Conservation (phyloP, 306 rosid genomes). For the Alnus glutinosa region DNA sequence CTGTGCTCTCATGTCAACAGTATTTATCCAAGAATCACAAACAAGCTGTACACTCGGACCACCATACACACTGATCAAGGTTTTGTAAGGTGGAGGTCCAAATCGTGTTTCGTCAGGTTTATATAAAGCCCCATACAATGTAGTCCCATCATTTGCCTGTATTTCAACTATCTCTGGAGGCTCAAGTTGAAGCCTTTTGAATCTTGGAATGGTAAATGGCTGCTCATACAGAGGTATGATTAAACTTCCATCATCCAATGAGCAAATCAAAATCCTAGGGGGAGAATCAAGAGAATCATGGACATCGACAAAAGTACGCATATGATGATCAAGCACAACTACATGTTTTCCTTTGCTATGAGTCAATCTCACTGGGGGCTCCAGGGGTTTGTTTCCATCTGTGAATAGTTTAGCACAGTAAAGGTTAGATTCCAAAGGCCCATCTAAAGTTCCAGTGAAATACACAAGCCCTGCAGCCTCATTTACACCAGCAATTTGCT, state of each 20-base stretch:
- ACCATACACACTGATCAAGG: slow-evolving; percentile 87
- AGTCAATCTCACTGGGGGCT: slow-evolving; percentile 75
- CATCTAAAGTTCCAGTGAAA: slow-evolving; percentile 84
- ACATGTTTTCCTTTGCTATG: slow-evolving; percentile 75
- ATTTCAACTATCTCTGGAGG: slow-evolving; percentile 72
- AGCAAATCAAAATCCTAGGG: slow-evolving; percentile 79
- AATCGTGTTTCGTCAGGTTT: slow-evolving; percentile 75
- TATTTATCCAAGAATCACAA: slow-evolving; percentile 73
- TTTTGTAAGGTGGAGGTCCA: slow-evolving; percentile 95
- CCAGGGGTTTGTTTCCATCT: slow-evolving; percentile 56
- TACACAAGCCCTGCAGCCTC: slow-evolving; percentile 80
- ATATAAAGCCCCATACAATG: slow-evolving; percentile 74
- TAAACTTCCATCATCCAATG: slow-evolving; percentile 75
- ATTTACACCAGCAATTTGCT: slow-evolving; percentile 87
- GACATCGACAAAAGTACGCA: slow-evolving; percentile 73
- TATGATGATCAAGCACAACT: slow-evolving; percentile 82
- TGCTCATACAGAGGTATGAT: slow-evolving; percentile 73
- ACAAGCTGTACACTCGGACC: slow-evolving; percentile 94
- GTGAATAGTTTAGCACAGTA: slow-evolving; percentile 61
- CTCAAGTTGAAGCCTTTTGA: slow-evolving; percentile 74
- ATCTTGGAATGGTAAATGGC: slow-evolving; percentile 51
- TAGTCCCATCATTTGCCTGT: slow-evolving; percentile 63
- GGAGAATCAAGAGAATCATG: slow-evolving; percentile 78
- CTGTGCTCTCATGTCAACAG: slow-evolving; percentile 93
- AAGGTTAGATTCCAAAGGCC: slow-evolving; percentile 86